Conservation (phyloP, 2,329 filamentous ascomycete genomes). For the Aureobasidium sp. region DNA sequence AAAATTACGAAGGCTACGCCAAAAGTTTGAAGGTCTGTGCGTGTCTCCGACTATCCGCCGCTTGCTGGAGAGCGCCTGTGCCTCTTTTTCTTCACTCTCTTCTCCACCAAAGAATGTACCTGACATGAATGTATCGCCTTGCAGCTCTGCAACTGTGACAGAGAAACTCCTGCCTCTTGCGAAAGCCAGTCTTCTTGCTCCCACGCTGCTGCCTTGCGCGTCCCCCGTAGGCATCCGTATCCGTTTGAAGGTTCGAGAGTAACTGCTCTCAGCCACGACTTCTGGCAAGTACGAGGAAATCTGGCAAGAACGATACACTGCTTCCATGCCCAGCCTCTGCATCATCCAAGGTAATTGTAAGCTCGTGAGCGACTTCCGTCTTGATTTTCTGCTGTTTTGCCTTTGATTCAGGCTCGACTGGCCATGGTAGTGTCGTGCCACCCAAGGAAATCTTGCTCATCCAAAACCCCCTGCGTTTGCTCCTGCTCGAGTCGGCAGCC, state of each 20-base stretch:
- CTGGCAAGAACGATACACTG: neutral
- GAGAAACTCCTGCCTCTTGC: neutral
- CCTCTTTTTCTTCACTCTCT: constrained; percentile 1
- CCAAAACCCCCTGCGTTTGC: constrained; percentile 5
- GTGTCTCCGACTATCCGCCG: constrained; percentile 4
- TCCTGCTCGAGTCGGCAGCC: constrained; percentile 3
- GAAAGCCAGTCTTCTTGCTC: neutral
- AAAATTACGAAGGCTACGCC: constrained; percentile 9
- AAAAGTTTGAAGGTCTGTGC: constrained; percentile 2
- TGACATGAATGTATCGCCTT: neutral
- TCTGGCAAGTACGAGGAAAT: constrained; percentile 1
- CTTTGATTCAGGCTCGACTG: neutral
- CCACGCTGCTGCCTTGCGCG: neutral
- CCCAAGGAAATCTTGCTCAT: neutral
- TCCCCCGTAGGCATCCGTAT: neutral
- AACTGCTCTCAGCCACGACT: constrained; percentile 8
- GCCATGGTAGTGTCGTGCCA: neutral
- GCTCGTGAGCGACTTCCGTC: neutral
- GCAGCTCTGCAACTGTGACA: neutral
- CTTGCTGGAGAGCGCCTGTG: neutral
- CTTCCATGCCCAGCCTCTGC: neutral
- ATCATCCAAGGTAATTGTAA: neutral
- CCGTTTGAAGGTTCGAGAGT: neutral
- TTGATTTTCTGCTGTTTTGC: neutral
- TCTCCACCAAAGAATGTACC: neutral